Conservation (phyloP, 805 yeast genomes). For the Wilhelminamyces savonicus region DNA sequence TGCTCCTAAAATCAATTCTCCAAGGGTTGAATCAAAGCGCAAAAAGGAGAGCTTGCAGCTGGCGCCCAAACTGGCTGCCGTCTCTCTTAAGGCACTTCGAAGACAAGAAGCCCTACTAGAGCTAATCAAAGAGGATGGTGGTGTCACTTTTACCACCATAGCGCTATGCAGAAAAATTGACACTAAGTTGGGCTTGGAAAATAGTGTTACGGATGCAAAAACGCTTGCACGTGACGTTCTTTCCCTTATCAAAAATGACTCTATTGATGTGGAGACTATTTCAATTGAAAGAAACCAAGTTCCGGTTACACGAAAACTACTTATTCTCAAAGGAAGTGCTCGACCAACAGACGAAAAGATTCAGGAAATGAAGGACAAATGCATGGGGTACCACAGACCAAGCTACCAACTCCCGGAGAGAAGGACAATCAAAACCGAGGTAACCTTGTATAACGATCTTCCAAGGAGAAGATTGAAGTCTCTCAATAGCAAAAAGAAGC, state of each 20-base stretch:
- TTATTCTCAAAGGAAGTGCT: constrained; percentile 20
- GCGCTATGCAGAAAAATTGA: constrained; percentile 27
- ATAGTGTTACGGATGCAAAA: constrained; percentile 26
- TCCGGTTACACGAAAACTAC: constrained; percentile 21
- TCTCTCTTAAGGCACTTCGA: constrained; percentile 22
- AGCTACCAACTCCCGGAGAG: no score
- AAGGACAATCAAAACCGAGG: no score
- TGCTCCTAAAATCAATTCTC: neutral
- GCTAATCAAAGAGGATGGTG: constrained; percentile 29
- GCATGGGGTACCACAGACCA: constrained; percentile 21
- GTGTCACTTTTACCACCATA: constrained; percentile 30
- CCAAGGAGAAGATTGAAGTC: neutral
- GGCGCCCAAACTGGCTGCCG: constrained; percentile 3
- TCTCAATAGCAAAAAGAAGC: no score
- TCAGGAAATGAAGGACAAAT: constrained; percentile 17
- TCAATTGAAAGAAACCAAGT: constrained; percentile 21
- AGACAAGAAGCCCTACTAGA: constrained; percentile 23
- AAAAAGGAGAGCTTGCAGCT: no score
- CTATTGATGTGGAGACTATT: constrained; percentile 18
- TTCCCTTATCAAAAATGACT: constrained; percentile 14
- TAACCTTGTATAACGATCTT: no score
- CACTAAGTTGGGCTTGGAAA: constrained; percentile 18
- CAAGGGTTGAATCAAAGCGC: neutral
- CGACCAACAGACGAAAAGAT: constrained; percentile 24
- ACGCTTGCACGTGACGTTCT: constrained; percentile 35